These are phyloP conservation scores for Bondarzewia mesenterica DNA, from an alignment of 1,284 basidiomycete species.

Conservation along the genomic window DNA sequence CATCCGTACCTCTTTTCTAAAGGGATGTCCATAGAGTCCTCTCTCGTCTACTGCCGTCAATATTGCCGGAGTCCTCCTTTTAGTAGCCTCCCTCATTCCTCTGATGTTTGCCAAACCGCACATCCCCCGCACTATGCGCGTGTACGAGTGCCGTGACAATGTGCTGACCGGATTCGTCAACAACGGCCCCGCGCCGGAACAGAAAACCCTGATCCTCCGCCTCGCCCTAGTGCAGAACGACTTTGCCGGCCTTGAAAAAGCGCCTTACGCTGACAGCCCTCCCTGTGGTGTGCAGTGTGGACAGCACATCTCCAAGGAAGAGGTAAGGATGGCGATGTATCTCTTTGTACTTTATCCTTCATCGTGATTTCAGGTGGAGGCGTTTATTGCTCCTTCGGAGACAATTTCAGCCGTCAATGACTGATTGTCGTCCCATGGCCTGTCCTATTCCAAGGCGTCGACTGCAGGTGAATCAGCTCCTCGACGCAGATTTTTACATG, in stretches of 20 bases:
- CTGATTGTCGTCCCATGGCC: conserved; percentile 29
- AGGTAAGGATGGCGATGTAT: conserved; percentile 14
- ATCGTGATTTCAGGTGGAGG: conserved; percentile 14
- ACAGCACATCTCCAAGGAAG: conserved; percentile 20
- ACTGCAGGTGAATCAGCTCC: conserved; percentile 31
- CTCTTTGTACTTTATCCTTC: too few species aligned
- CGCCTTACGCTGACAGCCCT: conserved; percentile 21
- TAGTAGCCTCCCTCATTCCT: not conserved
- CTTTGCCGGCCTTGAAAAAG: conserved; percentile 21
- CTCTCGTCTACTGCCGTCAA: too few species aligned
- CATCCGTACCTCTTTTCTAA: too few species aligned
- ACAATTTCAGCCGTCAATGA: conserved; percentile 26
- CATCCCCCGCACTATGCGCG: not conserved
- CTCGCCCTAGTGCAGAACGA: conserved; percentile 19
- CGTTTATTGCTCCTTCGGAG: conserved; percentile 13
- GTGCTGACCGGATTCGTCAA: not conserved
- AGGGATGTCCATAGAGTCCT: too few species aligned
- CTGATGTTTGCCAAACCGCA: conserved; percentile 4
- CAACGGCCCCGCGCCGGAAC: conserved; percentile 10
- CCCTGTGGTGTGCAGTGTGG: conserved; percentile 22
- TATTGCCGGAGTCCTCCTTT: not conserved
- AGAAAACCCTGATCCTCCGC: conserved; percentile 14
- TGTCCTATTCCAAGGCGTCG: conserved; percentile 20
- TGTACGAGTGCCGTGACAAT: not conserved
- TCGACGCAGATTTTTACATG: conserved; percentile 29